phyloP scores from a whole-genome alignment of 2,329 filamentous ascomycete species.

The Incumbomyces delicatus region DNA sequence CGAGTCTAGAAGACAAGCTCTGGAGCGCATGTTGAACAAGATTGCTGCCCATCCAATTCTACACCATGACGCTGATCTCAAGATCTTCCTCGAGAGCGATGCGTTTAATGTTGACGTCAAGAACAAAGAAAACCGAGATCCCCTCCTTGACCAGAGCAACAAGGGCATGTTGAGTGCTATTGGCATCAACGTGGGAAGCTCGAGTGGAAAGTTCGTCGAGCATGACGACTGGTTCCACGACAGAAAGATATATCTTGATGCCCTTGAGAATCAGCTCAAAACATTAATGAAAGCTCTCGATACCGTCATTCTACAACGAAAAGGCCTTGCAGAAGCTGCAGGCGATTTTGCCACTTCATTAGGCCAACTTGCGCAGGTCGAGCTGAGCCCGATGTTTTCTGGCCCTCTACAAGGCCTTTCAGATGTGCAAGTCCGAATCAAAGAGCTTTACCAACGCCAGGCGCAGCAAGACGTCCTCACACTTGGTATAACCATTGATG shows the following conservation, averaged over 20 bases:
- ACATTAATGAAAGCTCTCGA: conserved; percentile 89
- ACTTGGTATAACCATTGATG: conserved; percentile 92
- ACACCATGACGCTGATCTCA: conserved; percentile 86
- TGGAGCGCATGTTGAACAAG: conserved; percentile 98
- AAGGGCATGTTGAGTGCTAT: conserved; percentile 87
- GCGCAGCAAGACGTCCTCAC: conserved; percentile 95
- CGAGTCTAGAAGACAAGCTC: conserved; percentile 76
- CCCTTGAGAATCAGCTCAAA: conserved; percentile 82
- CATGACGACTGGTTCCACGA: conserved; percentile 99
- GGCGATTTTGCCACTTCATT: conserved; percentile 87
- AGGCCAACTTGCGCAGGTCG: conserved; percentile 84
- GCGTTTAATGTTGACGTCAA: conserved; percentile 94
- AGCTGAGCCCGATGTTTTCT: conserved; percentile 79
- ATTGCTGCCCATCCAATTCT: conserved; percentile 78
- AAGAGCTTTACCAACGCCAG: conserved; percentile 90
- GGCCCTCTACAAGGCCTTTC: conserved; percentile 84
- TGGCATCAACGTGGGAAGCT: conserved; percentile 65
- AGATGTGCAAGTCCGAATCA: conserved; percentile 85
- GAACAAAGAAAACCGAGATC: conserved; percentile 89
- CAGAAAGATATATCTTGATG: conserved; percentile 86
- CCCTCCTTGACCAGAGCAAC: conserved; percentile 66
- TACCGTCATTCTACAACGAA: conserved; percentile 80
- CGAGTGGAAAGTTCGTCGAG: conserved; percentile 77
- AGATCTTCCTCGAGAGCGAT: conserved; percentile 94
- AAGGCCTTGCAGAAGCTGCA: conserved; percentile 85